Conservation (phyloP, 768 basidiomycete species). For the Rubroboletus satanas region DNA sequence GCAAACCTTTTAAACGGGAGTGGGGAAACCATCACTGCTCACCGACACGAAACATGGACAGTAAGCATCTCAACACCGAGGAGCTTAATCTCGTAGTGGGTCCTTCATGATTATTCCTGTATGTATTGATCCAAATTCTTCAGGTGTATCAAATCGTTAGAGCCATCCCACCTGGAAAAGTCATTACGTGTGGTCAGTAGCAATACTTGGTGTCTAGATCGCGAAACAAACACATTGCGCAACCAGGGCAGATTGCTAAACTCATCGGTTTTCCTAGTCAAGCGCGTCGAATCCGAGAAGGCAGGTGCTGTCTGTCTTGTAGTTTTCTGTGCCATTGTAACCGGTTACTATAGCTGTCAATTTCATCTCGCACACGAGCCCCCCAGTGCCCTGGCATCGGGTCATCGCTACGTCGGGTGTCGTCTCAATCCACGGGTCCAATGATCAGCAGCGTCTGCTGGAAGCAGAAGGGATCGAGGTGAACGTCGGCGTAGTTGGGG, state of each 20-base stretch:
- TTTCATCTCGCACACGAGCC: constrained; percentile 54
- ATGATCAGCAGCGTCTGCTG: constrained; percentile 60
- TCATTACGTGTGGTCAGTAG: constrained; percentile 59
- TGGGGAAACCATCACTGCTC: no score
- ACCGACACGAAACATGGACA: no score
- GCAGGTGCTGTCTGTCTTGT: constrained; percentile 32
- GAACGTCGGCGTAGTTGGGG: constrained; percentile 44
- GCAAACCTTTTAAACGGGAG: no score
- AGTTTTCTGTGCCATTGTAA: background rate
- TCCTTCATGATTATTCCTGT: background rate
- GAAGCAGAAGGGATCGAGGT: constrained; percentile 78
- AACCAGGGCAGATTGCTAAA: constrained; percentile 60
- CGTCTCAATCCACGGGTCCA: constrained; percentile 50
- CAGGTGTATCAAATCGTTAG: constrained; percentile 69
- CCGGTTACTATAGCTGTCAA: constrained; percentile 54
- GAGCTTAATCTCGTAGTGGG: constrained; percentile 17
- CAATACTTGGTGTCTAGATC: background rate
- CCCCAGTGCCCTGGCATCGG: constrained; percentile 75
- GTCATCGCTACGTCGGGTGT: constrained; percentile 63
- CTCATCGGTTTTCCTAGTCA: constrained; percentile 70
- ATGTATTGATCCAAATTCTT: background rate
- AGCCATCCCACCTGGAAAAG: constrained; percentile 55
- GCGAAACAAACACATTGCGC: background rate
- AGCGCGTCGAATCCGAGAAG: constrained; percentile 75
- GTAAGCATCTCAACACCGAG: background rate